Percentiles rank a stretch among this genome's conserved stretches.
phyloP scores from a whole-genome alignment of 768 basidiomycete genomes.

The Trametes elegans region DNA sequence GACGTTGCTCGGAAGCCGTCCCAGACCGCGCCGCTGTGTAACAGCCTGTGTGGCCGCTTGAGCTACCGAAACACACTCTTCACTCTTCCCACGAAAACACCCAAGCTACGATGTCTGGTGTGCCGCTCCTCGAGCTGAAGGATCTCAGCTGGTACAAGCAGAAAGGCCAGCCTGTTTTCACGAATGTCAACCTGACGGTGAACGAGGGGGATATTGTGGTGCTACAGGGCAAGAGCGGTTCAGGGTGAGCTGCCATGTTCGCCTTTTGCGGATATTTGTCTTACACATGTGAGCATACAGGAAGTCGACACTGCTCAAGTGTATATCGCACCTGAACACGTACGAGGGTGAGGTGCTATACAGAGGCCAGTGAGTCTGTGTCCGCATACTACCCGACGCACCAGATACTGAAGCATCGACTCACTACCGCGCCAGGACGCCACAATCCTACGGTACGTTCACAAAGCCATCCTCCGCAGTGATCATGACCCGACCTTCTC shows the following conservation, averaged over 20 bases:
- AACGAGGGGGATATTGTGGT: slow-evolving; percentile 74
- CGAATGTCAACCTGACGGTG: slow-evolving; percentile 58
- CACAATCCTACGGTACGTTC: slow-evolving; percentile 45
- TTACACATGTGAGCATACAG: slow-evolving; percentile 22
- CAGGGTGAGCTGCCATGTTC: slow-evolving; percentile 47
- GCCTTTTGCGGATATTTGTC: not conserved
- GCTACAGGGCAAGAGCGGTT: slow-evolving; percentile 78
- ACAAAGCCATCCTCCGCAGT: not conserved
- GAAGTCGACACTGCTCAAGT: slow-evolving; percentile 81
- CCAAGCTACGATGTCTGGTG: slow-evolving; percentile 7
- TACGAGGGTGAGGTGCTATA: slow-evolving; percentile 66
- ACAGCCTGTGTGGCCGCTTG: no score
- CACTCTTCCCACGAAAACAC: not conserved
- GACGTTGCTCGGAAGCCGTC: not conserved
- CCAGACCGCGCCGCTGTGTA: no score
- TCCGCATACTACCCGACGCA: not conserved
- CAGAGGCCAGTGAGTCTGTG: slow-evolving; percentile 64
- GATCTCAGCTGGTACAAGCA: slow-evolving; percentile 49
- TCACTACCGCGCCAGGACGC: slow-evolving; percentile 49
- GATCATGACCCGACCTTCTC: not conserved
- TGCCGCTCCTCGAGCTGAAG: slow-evolving; percentile 49
- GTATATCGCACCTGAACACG: slow-evolving; percentile 74
- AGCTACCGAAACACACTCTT: not conserved
- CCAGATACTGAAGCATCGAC: not conserved
- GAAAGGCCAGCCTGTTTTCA: slow-evolving; percentile 51